phyloP scores from a whole-genome alignment of 805 yeast genomes.

The Yamadazyma tumulicola region DNA sequence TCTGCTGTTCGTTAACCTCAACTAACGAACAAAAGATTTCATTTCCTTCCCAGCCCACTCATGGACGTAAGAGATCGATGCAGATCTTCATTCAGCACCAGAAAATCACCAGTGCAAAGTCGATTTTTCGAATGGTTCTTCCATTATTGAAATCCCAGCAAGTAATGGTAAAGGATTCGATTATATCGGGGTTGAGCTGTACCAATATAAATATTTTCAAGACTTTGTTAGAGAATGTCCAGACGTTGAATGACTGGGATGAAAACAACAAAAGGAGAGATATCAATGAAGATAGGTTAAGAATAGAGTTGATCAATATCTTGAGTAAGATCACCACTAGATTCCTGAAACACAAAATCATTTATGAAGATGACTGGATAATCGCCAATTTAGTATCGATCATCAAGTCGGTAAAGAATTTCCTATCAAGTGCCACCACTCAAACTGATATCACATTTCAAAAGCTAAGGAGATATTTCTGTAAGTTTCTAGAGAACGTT shows the following conservation, averaged over 20 bases:
- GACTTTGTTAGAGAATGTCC: slow-evolving; percentile 74
- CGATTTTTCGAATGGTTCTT: slow-evolving; percentile 81
- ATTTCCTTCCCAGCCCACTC: slow-evolving; percentile 50
- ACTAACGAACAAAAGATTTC: slow-evolving; percentile 79
- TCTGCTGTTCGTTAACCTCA: slow-evolving; percentile 86
- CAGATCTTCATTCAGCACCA: slow-evolving; percentile 86
- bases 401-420: slow-evolving; percentile 57
- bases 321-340: slow-evolving; percentile 64
- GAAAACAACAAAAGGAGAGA: slow-evolving; percentile 27
- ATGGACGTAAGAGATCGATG: slow-evolving; percentile 72
- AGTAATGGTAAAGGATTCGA: slow-evolving; percentile 72
- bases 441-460: slow-evolving; percentile 73
- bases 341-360: slow-evolving; percentile 44
- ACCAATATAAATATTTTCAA: slow-evolving; percentile 86
- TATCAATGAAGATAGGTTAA: slow-evolving; percentile 40
- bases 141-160: slow-evolving; percentile 76
- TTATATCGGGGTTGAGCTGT: slow-evolving; percentile 85
- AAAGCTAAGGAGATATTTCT: slow-evolving; percentile 74
- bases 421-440: slow-evolving; percentile 52
- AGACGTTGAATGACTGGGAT: slow-evolving; percentile 51
- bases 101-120: slow-evolving; percentile 86
- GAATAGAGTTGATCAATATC: slow-evolving; percentile 78
- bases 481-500: slow-evolving; percentile 76
- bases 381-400: slow-evolving; percentile 59
- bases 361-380: slow-evolving; percentile 66